Evolutionary conservation across 2,329 filamentous ascomycete species (phyloP).

Genomic region (Geosmithia morbida): DNA sequence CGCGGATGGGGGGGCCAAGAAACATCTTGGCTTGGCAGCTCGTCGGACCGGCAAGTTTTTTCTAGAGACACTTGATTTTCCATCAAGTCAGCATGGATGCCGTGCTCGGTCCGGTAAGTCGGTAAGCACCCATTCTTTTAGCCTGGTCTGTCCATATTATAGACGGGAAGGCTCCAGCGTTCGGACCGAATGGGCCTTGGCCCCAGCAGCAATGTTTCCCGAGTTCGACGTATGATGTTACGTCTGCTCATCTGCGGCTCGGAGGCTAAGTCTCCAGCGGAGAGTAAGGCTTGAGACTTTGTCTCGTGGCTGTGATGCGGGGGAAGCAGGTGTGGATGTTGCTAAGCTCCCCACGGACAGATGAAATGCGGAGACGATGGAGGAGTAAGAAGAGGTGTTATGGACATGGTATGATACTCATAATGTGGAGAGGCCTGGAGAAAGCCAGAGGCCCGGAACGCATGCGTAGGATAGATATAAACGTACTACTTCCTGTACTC

Average conservation of each 20-base stretch:
- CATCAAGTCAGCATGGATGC: not conserved
- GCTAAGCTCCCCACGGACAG: not conserved
- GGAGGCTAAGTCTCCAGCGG: not conserved
- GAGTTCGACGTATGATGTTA: not conserved
- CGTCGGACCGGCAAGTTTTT: not conserved
- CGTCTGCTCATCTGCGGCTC: not conserved
- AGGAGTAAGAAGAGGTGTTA: not conserved
- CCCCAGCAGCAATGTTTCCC: not conserved
- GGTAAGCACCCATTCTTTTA: not conserved
- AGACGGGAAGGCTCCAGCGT: not conserved
- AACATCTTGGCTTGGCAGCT: not conserved
- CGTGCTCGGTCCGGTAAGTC: not conserved
- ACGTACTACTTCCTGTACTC: too few relatives aligned
- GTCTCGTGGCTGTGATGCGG: not conserved
- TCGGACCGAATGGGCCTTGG: not conserved
- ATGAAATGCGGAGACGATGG: not conserved
- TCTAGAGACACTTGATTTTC: too few relatives aligned
- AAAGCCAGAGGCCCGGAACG: too few relatives aligned
- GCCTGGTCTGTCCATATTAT: too few relatives aligned
- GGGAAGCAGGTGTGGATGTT: not conserved
- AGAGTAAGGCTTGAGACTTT: not conserved
- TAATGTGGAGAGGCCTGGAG: not conserved
- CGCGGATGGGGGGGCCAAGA: not conserved
- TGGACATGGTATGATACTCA: too few relatives aligned
- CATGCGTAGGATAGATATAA: too few relatives aligned